These are phyloP conservation scores for Castanea crenata DNA, from an alignment of 306 rosid genomes.

Conservation along the genomic window DNA sequence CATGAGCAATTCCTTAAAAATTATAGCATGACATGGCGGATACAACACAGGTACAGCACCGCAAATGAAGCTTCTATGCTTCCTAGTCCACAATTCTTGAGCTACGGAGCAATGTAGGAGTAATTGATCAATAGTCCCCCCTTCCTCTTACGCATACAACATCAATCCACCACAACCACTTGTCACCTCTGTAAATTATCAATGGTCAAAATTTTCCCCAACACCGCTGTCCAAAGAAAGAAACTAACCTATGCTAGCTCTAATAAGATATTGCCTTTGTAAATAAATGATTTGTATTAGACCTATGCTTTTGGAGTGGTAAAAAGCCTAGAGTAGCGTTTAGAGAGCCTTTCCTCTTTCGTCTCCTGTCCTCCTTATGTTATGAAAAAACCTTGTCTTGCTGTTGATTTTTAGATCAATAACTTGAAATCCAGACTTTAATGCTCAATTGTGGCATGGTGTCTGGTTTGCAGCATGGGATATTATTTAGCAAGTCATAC, in stretches of 20 bases:
- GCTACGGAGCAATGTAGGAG: too few species aligned
- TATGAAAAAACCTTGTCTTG: neutral
- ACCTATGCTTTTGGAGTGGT: neutral
- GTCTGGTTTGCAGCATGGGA: neutral
- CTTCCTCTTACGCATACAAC: too few species aligned
- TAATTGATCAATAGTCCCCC: too few species aligned
- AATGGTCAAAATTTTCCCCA: too few species aligned
- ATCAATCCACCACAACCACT: too few species aligned
- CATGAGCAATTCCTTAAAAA: too few species aligned
- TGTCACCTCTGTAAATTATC: too few species aligned
- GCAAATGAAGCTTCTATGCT: too few species aligned
- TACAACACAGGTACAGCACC: too few species aligned
- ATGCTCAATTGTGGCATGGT: neutral
- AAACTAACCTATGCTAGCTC: neutral
- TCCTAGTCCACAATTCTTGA: too few species aligned
- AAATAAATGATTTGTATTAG: neutral
- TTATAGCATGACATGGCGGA: too few species aligned
- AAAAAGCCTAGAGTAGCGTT: neutral
- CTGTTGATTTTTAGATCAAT: neutral
- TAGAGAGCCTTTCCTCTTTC: neutral
- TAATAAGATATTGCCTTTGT: neutral
- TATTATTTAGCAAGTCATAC: neutral
- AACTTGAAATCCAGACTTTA: neutral
- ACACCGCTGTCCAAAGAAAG: too few species aligned
- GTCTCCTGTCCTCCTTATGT: neutral